phyloP scores from a whole-genome alignment of 176 grass and related monocot species.

The Oryza coarctata region DNA sequence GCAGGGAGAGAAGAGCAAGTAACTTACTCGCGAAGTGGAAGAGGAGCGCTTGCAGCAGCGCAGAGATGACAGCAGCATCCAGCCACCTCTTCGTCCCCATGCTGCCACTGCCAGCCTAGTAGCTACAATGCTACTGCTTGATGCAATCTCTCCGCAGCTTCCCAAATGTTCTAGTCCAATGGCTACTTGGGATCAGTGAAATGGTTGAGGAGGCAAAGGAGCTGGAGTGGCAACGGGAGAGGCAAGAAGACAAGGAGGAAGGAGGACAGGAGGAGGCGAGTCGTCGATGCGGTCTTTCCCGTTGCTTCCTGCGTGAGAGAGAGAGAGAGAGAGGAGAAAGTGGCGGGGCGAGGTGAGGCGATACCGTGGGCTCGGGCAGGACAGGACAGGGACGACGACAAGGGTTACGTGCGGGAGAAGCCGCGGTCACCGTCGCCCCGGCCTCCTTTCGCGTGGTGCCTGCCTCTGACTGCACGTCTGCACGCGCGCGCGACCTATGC shows the following conservation, averaged over 20 bases:
- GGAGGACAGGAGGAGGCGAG: constrained; percentile 12
- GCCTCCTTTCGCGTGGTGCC: not conserved
- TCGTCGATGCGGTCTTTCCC: constrained; percentile 23
- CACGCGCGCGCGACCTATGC: not conserved
- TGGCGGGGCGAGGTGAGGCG: not conserved
- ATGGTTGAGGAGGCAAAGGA: not conserved
- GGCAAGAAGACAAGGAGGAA: not conserved
- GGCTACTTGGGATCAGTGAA: not conserved
- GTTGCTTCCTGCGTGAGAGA: constrained; percentile 13
- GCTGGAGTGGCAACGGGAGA: not conserved
- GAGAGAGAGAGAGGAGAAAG: not conserved
- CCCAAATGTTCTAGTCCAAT: not conserved
- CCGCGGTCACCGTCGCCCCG: constrained; percentile 15
- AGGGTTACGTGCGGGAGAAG: constrained; percentile 15
- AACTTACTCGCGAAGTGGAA: constrained; percentile 50
- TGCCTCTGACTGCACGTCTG: constrained; percentile 6
- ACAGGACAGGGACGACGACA: not conserved
- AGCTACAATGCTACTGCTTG: not conserved
- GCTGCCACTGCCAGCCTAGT: not conserved
- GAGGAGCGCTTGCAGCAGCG: constrained; percentile 11
- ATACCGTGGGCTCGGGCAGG: not conserved
- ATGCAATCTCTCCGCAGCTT: not conserved
- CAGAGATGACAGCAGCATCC: not conserved
- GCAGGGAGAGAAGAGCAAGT: not conserved
- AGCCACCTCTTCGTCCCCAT: constrained; percentile 31